Evolutionary conservation across 2,329 filamentous ascomycete species (phyloP).

Genomic region (Aspergillus costaricaensis): DNA sequence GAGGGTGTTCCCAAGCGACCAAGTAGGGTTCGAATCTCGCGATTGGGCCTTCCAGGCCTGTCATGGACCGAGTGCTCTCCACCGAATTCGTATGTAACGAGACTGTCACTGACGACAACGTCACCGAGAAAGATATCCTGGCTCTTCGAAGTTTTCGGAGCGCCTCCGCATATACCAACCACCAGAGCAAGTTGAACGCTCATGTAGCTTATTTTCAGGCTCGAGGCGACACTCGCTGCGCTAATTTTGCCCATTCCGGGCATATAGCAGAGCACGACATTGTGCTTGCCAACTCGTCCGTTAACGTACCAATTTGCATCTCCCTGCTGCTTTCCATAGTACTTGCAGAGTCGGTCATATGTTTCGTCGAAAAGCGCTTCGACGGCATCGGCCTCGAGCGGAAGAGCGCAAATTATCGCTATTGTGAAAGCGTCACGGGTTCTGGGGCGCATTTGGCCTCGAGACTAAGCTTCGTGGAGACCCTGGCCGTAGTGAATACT

Average conservation of each 20-base stretch:
- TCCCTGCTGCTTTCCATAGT: slow-evolving; percentile 9
- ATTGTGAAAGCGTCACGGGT: slow-evolving; percentile 12
- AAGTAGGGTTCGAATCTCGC: slow-evolving; percentile 10
- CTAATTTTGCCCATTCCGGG: slow-evolving; percentile 21
- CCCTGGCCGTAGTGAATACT: too few species aligned
- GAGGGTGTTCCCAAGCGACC: not conserved
- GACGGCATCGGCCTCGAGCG: slow-evolving; percentile 16
- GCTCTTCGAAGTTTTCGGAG: slow-evolving; percentile 2
- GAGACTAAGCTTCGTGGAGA: too few species aligned
- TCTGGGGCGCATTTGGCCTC: not conserved
- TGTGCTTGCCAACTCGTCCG: slow-evolving; percentile 22
- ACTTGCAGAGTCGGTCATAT: slow-evolving; percentile 4
- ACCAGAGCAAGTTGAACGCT: slow-evolving; percentile 21
- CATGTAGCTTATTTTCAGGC: slow-evolving; percentile 5
- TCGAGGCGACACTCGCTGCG: slow-evolving; percentile 10
- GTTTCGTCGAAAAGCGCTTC: slow-evolving; percentile 17
- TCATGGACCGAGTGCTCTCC: slow-evolving; percentile 12
- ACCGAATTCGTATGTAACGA: slow-evolving; percentile 27
- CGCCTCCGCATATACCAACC: slow-evolving; percentile 25
- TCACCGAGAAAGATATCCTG: slow-evolving; percentile 28
- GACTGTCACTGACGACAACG: slow-evolving; percentile 27
- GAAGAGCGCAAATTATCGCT: slow-evolving; percentile 22
- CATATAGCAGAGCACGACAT: slow-evolving; percentile 24
- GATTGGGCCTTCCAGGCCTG: not conserved
- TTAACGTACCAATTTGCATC: slow-evolving; percentile 18